phyloP scores from a whole-genome alignment of 2,329 filamentous ascomycete genomes.

The Macrophomina tecta region DNA sequence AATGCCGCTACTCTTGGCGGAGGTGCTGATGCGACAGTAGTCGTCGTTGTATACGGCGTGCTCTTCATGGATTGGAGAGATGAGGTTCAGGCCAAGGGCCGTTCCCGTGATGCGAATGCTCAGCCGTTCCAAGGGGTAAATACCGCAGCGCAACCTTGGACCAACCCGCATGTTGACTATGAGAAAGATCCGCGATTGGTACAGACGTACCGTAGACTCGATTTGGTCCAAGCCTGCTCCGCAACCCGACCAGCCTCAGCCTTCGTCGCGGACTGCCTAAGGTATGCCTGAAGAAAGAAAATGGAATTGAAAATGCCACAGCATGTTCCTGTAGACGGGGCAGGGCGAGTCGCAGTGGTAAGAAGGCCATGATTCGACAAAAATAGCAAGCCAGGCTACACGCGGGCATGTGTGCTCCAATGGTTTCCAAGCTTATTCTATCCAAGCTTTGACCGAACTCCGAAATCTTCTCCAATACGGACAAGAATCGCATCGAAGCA shows the following conservation, averaged over 20 bases:
- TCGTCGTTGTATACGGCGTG: constrained; percentile 62
- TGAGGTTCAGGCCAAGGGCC: constrained; percentile 16
- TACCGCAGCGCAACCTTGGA: neutral
- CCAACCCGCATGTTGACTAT: constrained; percentile 23
- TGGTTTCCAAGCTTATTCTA: no score
- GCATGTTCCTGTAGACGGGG: no score
- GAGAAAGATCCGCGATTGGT: constrained; percentile 35
- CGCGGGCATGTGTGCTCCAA: no score
- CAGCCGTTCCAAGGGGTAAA: constrained; percentile 31
- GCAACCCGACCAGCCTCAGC: neutral
- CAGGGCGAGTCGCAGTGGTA: no score
- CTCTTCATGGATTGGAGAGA: constrained; percentile 65
- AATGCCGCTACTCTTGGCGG: constrained; percentile 39
- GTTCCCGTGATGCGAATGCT: neutral
- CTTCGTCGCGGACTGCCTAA: neutral
- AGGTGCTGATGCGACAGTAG: constrained; percentile 45
- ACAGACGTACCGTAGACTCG: constrained; percentile 31
- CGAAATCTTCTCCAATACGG: no score
- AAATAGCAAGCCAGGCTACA: no score
- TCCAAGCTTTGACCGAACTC: no score
- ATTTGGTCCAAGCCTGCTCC: constrained; percentile 33
- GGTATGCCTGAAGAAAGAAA: neutral
- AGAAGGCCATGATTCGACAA: no score
- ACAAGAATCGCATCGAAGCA: no score
- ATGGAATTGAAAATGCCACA: no score